phyloP scores from a whole-genome alignment of 768 basidiomycete species.

The Cystofilobasidium macerans region DNA sequence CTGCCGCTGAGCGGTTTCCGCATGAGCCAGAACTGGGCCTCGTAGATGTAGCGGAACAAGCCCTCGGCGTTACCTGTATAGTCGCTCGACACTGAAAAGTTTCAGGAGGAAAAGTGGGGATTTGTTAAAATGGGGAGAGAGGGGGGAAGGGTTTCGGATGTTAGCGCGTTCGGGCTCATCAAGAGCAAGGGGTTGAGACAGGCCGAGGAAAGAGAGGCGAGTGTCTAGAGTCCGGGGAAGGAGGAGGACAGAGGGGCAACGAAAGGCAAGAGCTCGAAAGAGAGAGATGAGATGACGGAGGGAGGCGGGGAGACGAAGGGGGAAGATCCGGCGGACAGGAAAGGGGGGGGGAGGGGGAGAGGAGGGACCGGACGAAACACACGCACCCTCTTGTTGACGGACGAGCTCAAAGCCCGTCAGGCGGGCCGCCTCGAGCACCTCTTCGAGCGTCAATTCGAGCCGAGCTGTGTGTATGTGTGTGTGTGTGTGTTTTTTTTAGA shows the following conservation, averaged over 20 bases:
- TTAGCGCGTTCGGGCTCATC: no score
- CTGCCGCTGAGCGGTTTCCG: background rate
- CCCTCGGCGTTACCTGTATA: conserved; percentile 53
- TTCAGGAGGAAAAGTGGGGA: background rate
- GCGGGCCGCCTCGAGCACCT: conserved; percentile 47
- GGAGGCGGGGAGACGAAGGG: no score
- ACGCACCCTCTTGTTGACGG: background rate
- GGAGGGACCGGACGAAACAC: background rate
- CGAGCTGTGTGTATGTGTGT: conserved; percentile 39
- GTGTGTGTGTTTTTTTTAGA: no score
- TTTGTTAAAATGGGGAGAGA: no score
- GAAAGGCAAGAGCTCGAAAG: no score
- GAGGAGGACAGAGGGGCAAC: no score
- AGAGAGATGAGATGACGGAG: background rate
- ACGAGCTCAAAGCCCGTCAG: conserved; percentile 47
- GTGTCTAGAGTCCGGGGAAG: no score
- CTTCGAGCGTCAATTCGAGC: conserved; percentile 55
- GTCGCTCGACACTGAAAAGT: conserved; percentile 49
- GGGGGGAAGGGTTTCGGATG: no score
- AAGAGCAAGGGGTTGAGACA: no score
- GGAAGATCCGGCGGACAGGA: background rate
- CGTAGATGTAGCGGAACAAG: conserved; percentile 63
- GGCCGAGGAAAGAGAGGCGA: no score
- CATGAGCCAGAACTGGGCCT: conserved; percentile 55
- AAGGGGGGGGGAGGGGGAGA: background rate